A percentile compares a stretch with the other conserved stretches of the same genome.
Conservation (phyloP, 495 filamentous ascomycete genomes). For the Opeltia flavorubescens region DNA sequence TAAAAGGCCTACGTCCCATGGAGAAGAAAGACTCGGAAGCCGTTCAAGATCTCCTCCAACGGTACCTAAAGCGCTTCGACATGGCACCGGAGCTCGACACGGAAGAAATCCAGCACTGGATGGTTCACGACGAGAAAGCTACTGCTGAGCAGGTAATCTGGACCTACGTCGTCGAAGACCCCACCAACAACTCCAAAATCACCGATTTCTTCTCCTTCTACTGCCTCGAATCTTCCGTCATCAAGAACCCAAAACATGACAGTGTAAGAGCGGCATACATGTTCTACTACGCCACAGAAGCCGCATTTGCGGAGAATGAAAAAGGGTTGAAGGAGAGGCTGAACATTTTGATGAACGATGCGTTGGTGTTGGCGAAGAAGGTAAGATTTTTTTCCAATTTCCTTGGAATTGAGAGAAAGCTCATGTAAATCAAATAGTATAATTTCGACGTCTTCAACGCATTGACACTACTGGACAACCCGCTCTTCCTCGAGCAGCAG, state of each 20-base stretch:
- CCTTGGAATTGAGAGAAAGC: no score
- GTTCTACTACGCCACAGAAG: conserved; percentile 89
- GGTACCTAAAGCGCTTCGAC: conserved; percentile 67
- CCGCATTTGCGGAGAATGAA: conserved; percentile 47
- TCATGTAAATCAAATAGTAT: conserved; percentile 25
- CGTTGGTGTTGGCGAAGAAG: conserved; percentile 74
- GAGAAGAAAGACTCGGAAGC: conserved; percentile 65
- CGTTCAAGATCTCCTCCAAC: conserved; percentile 57
- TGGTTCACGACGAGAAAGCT: conserved; percentile 47
- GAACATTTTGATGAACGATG: conserved; percentile 66
- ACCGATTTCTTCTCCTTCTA: conserved; percentile 97
- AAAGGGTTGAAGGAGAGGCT: conserved; percentile 55
- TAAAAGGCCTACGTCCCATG: conserved; percentile 64
- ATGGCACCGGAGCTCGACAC: conserved; percentile 68
- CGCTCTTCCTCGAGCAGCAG: conserved; percentile 77
- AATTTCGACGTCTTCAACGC: conserved; percentile 96
- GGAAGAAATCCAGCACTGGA: conserved; percentile 78
- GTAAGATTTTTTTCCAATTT: conserved; percentile 21
- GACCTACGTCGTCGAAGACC: conserved; percentile 79
- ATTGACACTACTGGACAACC: conserved; percentile 83
- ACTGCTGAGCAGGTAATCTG: conserved; percentile 71
- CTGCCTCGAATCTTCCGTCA: conserved; percentile 80
- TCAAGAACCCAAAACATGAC: conserved; percentile 61
- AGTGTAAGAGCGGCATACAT: conserved; percentile 78
- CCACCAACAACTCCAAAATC: conserved; percentile 60